Evolutionary conservation across 306 rosid genomes (phyloP), one percentile per base, ranked within the genome.

Genomic region (Quercus berberidifolia): DNA sequence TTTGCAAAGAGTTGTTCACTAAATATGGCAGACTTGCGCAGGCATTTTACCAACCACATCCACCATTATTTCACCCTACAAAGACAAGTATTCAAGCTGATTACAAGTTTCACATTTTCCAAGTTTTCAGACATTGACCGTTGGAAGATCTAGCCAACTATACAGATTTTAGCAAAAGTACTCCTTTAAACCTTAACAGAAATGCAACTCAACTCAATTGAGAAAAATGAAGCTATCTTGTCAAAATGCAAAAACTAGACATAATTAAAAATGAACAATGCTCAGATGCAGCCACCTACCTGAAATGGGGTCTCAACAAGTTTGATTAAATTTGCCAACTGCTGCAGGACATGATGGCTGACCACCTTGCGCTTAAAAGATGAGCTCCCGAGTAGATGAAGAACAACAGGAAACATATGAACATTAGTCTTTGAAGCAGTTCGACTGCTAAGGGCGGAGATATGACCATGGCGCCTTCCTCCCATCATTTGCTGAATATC

Each of bases 401-500:
- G 94, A 64, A 93, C 94, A 74, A 95, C 98, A 14, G 99, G 99
- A 85, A 93, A 91, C 83, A 89, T 75, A 83, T 95, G 91, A 73
- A 91, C 81, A 82, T 90, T 90, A 81, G 90, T 82, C 90, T 95
- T 93, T 55, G 98, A 86, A 78, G 96, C 85, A 84, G 90, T 88
- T 86, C 98, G 82, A 82, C 97, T 77, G 56, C 89, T 79, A 79
- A 91, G 94, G 77, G 97, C 70, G 62, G 97, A 88, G 28, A 86
- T 78, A 74, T 92, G 97, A 41, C 96, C 99, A 62, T 85, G 97
- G 81, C 98, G 99, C 86, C 92, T 87, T 85, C 94, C 97, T 82
- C 92, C 98, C 90, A 93, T 90, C 78, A 84, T 84, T 88, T 93
- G 97, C 79, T 93, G 99, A 86, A 95, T 83, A 80, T 95, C 98